A percentile compares a stretch with the other conserved stretches of the same genome.
Conservation (phyloP, 1,139 yeast genomes). For the Debaryomyces fabryi region DNA sequence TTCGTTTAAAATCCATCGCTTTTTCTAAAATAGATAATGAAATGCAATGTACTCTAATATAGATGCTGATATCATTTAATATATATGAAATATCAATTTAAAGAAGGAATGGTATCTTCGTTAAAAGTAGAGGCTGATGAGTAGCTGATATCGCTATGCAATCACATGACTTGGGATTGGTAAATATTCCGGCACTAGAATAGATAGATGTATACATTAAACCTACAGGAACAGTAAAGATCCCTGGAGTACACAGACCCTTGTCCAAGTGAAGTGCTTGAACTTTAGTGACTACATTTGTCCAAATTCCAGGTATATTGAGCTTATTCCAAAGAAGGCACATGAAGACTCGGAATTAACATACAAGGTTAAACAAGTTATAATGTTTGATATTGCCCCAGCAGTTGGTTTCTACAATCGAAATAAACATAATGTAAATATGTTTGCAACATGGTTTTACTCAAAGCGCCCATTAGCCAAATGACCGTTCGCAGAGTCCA, state of each 20-base stretch:
- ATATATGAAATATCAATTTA: neutral
- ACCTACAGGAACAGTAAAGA: neutral
- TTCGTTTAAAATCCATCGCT: slow-evolving; percentile 5
- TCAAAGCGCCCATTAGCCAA: slow-evolving; percentile 79
- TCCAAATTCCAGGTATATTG: neutral
- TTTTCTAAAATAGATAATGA: slow-evolving; percentile 4
- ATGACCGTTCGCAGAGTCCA: slow-evolving; percentile 83
- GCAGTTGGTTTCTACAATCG: neutral
- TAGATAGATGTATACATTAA: neutral
- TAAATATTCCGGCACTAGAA: neutral
- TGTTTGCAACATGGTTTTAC: slow-evolving; percentile 92
- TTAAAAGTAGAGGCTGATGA: neutral
- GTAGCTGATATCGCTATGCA: neutral
- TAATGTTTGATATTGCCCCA: neutral
- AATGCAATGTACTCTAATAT: slow-evolving; percentile 38
- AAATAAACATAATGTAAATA: slow-evolving; percentile 16
- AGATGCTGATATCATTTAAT: neutral
- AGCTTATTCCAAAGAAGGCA: neutral
- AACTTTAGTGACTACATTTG: neutral
- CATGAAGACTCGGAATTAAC: neutral
- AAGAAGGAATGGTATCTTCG: neutral
- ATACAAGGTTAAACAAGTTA: neutral
- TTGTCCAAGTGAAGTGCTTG: neutral
- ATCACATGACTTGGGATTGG: neutral
- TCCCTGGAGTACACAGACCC: neutral